Evolutionary conservation across 2,329 filamentous ascomycete genomes (phyloP).

Genomic region (Fusarium burgessii): DNA sequence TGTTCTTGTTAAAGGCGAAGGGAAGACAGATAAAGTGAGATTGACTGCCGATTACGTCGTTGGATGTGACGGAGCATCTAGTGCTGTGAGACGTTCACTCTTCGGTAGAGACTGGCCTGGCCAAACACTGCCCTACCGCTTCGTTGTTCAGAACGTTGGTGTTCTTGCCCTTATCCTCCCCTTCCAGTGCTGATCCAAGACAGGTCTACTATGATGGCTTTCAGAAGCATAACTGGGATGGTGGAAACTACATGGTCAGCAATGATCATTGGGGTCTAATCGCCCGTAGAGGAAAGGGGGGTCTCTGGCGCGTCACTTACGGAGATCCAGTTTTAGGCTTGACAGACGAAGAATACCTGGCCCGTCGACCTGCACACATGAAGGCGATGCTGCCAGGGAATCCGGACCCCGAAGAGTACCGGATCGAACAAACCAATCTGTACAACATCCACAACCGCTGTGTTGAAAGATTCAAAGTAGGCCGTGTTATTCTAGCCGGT

Average conservation of each 20-base stretch:
- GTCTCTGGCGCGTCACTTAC: conserved; percentile 9
- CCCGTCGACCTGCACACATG: not conserved
- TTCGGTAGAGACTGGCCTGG: conserved; percentile 9
- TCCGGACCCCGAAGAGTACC: not conserved
- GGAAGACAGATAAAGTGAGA: accelerated
- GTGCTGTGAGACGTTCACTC: not conserved
- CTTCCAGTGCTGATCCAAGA: accelerated
- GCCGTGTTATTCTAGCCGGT: not conserved
- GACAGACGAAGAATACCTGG: conserved; percentile 3
- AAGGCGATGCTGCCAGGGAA: conserved; percentile 9
- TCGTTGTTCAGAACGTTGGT: conserved; percentile 8
- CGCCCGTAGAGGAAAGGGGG: not conserved
- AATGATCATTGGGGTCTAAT: conserved; percentile 11
- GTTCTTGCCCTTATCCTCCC: accelerated
- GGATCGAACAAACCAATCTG: not conserved
- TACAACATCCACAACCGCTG: conserved; percentile 20
- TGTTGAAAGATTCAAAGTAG: not conserved
- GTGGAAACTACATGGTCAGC: conserved; percentile 6
- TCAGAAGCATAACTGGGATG: not conserved
- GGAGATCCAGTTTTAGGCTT: not conserved
- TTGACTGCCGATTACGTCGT: conserved; percentile 6
- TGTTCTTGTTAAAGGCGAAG: not conserved
- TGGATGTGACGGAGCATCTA: conserved; percentile 10
- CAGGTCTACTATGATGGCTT: conserved; percentile 16
- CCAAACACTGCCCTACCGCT: not conserved